Conservation (phyloP, 202 grass and related monocot genomes). For the Setaria italica region DNA sequence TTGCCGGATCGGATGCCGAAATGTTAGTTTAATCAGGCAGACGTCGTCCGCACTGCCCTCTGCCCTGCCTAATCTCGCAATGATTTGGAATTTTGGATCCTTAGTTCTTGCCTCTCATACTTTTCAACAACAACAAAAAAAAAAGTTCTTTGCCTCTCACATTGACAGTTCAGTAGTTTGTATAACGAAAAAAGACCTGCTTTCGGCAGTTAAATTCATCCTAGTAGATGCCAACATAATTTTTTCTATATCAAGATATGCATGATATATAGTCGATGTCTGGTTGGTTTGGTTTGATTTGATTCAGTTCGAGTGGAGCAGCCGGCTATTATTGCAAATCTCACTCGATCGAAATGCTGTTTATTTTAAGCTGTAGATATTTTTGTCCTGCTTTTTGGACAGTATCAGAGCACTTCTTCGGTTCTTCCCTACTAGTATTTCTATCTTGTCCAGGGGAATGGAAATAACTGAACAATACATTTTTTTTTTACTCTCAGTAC, state of each 20-base stretch:
- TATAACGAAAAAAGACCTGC: not conserved
- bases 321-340: not conserved
- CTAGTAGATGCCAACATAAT: not conserved
- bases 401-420: too few species aligned
- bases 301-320: not conserved
- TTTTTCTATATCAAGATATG: too few species aligned
- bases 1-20: constrained; percentile 46
- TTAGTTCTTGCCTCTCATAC: too few species aligned
- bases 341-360: not conserved
- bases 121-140: too few species aligned
- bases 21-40: constrained; percentile 15
- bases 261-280: not conserved
- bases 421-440: too few species aligned
- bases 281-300: not conserved
- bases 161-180: not conserved
- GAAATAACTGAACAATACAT: too few species aligned
- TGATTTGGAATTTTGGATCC: not conserved
- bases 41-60: not conserved
- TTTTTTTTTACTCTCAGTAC: too few species aligned
- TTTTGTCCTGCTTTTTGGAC: not conserved
- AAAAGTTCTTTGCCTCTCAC: not conserved
- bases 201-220: not conserved
- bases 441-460: too few species aligned
- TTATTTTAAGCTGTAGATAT: not conserved
- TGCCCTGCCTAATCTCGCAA: constrained; percentile 5